phyloP scores from a whole-genome alignment of 1,284 basidiomycete genomes.

The Prillingera fragicola region DNA sequence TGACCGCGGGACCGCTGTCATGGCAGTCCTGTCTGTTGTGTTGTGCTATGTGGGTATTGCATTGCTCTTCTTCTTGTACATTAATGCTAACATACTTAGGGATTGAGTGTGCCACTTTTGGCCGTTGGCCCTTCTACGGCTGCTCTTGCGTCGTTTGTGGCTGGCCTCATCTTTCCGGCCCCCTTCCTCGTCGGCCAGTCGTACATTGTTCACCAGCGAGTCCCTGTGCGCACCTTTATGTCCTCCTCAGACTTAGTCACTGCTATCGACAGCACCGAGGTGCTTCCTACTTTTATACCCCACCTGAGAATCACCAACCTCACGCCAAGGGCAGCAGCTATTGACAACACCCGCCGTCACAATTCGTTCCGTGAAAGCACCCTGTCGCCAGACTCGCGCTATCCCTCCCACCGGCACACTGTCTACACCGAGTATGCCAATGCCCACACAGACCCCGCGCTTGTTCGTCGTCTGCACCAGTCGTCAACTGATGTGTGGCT shows the following conservation, averaged over 20 bases:
- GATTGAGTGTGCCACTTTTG: conserved; percentile 22
- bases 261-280: neutral
- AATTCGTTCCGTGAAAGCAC: conserved; percentile 13
- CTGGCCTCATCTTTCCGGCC: conserved; percentile 26
- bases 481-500: conserved; percentile 33
- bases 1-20: conserved; percentile 22
- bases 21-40: conserved; percentile 18
- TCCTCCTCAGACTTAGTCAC: neutral
- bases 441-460: neutral
- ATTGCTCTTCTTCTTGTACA: too few species aligned
- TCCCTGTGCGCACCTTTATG: neutral
- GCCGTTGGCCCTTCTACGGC: conserved; percentile 12
- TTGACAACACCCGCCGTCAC: conserved; percentile 24
- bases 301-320: conserved; percentile 15
- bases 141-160: conserved; percentile 20
- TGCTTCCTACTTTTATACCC: conserved; percentile 8
- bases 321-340: conserved; percentile 6
- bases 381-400: neutral
- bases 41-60: conserved; percentile 31
- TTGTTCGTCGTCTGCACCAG: too few species aligned
- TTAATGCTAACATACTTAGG: conserved; percentile 14
- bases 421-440: conserved; percentile 17
- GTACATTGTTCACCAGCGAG: conserved; percentile 16
- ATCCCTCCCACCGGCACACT: conserved; percentile 22
- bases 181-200: conserved; percentile 25